These are phyloP conservation scores for Pleurotus tuber-regium DNA, from an alignment of 768 basidiomycete genomes.

Conservation along the genomic window DNA sequence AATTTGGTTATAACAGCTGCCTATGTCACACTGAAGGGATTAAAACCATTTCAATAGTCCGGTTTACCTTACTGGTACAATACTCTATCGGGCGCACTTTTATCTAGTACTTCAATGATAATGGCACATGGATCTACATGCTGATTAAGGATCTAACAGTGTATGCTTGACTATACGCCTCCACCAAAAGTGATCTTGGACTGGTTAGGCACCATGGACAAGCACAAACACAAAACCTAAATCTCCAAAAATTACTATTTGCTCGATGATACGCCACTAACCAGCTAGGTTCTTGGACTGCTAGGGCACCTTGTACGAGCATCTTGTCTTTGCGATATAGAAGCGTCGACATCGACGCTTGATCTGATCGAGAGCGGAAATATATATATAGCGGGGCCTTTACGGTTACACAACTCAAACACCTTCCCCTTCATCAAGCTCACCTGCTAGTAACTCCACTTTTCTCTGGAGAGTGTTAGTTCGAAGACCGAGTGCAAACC, in stretches of 20 bases:
- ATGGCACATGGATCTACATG: too few relatives aligned
- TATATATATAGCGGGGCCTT: not conserved
- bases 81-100: too few relatives aligned
- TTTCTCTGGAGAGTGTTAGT: slow-evolving; percentile 59
- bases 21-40: slow-evolving; percentile 63
- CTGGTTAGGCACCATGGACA: slow-evolving; percentile 3
- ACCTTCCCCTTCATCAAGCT: slow-evolving; percentile 64
- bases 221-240: not conserved
- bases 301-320: slow-evolving; percentile 81
- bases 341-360: slow-evolving; percentile 4
- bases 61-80: too few relatives aligned
- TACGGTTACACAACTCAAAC: slow-evolving; percentile 28
- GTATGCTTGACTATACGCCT: slow-evolving; percentile 12
- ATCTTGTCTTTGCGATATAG: slow-evolving; percentile 15
- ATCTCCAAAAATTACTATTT: slow-evolving; percentile 38
- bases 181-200: not conserved
- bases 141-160: too few relatives aligned
- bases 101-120: too few relatives aligned
- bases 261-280: slow-evolving; percentile 80
- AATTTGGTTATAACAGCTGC: slow-evolving; percentile 50
- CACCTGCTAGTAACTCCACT: slow-evolving; percentile 56
- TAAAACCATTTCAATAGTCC: slow-evolving; percentile 30
- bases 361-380: slow-evolving; percentile 1
- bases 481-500: too few relatives aligned
- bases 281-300: slow-evolving; percentile 58